Base-by-base conservation (phyloP, 305 asterid genomes). In the Striga hermonthica region DNA sequence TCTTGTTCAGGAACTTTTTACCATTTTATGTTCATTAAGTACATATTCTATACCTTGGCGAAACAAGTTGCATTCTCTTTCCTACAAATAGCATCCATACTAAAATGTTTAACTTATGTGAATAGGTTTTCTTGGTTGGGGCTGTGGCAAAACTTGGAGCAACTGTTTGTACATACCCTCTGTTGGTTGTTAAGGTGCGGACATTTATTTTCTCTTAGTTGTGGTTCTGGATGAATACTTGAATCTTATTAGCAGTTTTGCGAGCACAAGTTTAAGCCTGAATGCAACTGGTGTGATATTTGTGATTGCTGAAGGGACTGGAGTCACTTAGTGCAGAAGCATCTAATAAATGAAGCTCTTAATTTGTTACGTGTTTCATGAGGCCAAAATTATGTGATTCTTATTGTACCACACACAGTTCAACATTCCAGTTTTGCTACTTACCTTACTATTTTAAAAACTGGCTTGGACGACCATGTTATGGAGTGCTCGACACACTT, bases 91-190 rank as follows among this genome's bases (percentile, higher is more conserved):
- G 16, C 49, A 41, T 61, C 44, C 52, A 67, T 16, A 9, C 34
- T 60, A 8, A 63, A 65, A 49, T 40, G 39, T 43, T 43, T 13
- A 47, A 53, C 22, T 14, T 62, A 45, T 74, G 52, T 66, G 66
- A 34, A 65, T 79, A 90, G 97, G 72, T 81, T 63, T 91, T 91
- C 65, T 15, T 89, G 9, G 76, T 86, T 7, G 98, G 98, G 48
- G 98, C 98, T 61, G 58, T 91, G 58, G 96, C 98, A 59, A 91
- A 91, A 75, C 94, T 91, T 54, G 98, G 98, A 72, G 98, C 96
- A 73, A 91, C 98, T 65, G 73, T 91, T 64, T 78, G 77, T 69
- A 91, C 98, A 72, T 91, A 91, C 73, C 98, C 98, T 36, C 80
- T 91, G 77, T 78, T 91, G 76, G 96, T 91, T 60, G 98, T 91